These are phyloP conservation scores for Pythium plurisporium DNA, from an alignment of 352 stramenopile species.

Conservation along the genomic window DNA sequence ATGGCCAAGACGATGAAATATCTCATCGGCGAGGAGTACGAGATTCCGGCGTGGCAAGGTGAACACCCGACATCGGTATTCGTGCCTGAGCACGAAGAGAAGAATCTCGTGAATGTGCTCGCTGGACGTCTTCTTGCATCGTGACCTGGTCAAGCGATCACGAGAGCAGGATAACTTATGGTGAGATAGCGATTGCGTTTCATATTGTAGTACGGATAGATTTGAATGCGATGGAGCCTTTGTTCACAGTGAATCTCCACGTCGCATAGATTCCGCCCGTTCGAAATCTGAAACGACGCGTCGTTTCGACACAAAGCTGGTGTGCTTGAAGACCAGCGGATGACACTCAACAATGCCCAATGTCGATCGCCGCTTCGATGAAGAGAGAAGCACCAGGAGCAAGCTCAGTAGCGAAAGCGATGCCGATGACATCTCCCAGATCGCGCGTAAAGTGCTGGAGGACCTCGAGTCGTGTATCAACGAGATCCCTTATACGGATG, in stretches of 20 bases:
- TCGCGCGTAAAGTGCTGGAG: slow-evolving; percentile 38
- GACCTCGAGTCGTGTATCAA: slow-evolving; percentile 49
- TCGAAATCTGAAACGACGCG: slow-evolving; percentile 12
- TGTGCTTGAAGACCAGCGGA: too few species aligned
- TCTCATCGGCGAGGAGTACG: slow-evolving; percentile 50
- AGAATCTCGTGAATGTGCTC: slow-evolving; percentile 74
- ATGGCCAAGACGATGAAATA: slow-evolving; percentile 76
- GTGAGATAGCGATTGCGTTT: slow-evolving; percentile 1
- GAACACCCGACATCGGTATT: slow-evolving; percentile 57
- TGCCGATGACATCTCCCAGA: slow-evolving; percentile 13
- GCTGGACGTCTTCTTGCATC: slow-evolving; percentile 49
- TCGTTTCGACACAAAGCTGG: too few species aligned
- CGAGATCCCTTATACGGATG: too few species aligned
- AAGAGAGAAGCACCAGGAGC: background rate
- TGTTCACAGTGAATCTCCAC: too few species aligned
- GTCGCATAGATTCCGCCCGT: too few species aligned
- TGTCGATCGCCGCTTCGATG: background rate
- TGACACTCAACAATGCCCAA: too few species aligned
- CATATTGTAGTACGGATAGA: too few species aligned
- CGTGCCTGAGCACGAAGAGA: slow-evolving; percentile 66
- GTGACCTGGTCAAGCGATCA: slow-evolving; percentile 9
- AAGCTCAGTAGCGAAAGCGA: too few species aligned
- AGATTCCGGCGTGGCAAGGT: slow-evolving; percentile 56
- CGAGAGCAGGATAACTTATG: background rate
- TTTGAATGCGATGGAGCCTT: too few species aligned